These are phyloP conservation scores for Sophora flavescens DNA, from an alignment of 306 rosid genomes.

Conservation along the genomic window DNA sequence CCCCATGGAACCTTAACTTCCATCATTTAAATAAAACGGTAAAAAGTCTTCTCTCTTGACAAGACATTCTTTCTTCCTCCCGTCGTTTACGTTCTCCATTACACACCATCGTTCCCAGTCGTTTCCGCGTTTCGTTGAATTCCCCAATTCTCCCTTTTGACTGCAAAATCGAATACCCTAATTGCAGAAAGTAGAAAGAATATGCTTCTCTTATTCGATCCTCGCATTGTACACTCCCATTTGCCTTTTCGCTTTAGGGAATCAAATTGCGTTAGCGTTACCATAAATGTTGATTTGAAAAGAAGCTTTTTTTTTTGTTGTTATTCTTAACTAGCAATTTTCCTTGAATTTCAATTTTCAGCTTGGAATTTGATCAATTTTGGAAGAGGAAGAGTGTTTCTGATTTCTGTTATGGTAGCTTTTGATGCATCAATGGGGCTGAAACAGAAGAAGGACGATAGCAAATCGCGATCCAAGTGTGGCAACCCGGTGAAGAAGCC, in stretches of 20 bases:
- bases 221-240: conserved; percentile 35
- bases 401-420: conserved; percentile 23
- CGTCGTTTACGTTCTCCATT: background rate
- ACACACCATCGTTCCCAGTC: conserved; percentile 33
- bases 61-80: conserved; percentile 4
- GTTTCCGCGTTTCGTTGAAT: conserved; percentile 42
- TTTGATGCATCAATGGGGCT: conserved; percentile 48
- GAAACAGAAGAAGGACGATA: conserved; percentile 41
- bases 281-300: background rate
- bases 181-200: conserved; percentile 37
- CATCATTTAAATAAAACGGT: conserved; percentile 14
- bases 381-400: background rate
- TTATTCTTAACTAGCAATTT: background rate
- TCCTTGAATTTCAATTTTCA: conserved; percentile 24
- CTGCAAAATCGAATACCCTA: background rate
- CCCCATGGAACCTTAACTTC: conserved; percentile 26
- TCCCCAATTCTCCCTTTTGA: conserved; percentile 22
- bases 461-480: conserved; percentile 42
- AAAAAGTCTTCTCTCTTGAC: background rate
- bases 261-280: conserved; percentile 25
- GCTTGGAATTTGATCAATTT: conserved; percentile 22
- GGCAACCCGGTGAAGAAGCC: conserved; percentile 70
- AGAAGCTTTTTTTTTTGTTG: background rate
- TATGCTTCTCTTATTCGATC: conserved; percentile 44
- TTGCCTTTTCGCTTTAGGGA: conserved; percentile 28